phyloP scores from a whole-genome alignment of 345 rosid genomes.

The Anacardium occidentale region DNA sequence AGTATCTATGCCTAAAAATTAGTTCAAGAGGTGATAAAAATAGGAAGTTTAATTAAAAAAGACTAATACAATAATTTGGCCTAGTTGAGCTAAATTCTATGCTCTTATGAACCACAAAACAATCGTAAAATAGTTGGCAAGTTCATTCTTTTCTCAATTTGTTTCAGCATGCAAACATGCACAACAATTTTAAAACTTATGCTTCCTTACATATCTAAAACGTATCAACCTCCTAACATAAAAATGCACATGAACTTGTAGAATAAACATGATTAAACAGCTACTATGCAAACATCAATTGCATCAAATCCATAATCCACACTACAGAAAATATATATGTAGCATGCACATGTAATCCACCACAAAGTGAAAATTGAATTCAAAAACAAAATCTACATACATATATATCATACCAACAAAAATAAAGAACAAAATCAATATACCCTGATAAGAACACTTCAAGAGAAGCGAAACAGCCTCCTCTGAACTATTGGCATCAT shows the following conservation, averaged over 20 bases:
- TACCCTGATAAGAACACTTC: slow-evolving; percentile 95
- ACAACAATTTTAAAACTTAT: not conserved
- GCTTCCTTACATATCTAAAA: not conserved
- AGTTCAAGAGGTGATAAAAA: not conserved
- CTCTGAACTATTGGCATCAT: slow-evolving; percentile 64
- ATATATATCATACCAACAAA: not conserved
- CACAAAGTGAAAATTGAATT: not conserved
- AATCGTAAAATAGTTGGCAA: not conserved
- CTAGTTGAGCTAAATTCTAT: not conserved
- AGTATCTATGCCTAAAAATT: not conserved
- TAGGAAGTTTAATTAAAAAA: not conserved
- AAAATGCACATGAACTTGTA: not conserved
- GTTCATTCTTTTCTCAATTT: not conserved
- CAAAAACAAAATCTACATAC: not conserved
- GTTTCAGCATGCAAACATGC: not conserved
- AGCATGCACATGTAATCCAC: not conserved
- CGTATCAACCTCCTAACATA: not conserved
- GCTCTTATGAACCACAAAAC: not conserved
- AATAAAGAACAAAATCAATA: slow-evolving; percentile 2
- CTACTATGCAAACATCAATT: not conserved
- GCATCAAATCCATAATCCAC: not conserved
- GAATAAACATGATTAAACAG: not conserved
- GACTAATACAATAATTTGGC: not conserved
- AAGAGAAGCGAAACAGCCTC: slow-evolving; percentile 78
- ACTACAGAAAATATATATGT: not conserved